Evolutionary conservation across 31 red algal genomes (phyloP).

Genomic region (Asparagopsis taxiformis): DNA sequence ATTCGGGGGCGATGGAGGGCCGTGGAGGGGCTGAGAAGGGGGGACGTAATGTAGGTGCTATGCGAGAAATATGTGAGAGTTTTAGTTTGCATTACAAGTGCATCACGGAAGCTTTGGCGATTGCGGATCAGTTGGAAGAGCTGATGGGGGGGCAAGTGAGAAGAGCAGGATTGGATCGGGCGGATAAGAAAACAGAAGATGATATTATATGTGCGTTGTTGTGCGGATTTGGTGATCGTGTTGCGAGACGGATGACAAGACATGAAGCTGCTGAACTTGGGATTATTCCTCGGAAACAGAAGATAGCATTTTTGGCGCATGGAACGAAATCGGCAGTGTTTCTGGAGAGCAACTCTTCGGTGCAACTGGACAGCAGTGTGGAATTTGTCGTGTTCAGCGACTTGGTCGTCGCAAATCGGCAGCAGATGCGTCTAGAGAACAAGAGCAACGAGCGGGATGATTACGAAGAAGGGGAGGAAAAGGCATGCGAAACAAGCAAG

Average conservation of each 20-base stretch:
- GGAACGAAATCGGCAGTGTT: conserved; percentile 10
- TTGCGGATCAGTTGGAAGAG: conserved; percentile 29
- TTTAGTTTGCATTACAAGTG: conserved; percentile 1
- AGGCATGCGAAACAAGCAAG: no score
- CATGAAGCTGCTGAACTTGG: conserved; percentile 23
- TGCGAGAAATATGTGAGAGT: not conserved
- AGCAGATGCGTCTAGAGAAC: no score
- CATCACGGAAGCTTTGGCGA: conserved; percentile 9
- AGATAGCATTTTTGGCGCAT: conserved; percentile 16
- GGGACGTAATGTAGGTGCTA: not conserved
- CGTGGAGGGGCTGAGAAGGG: conserved; percentile 6
- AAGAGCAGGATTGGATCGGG: no score
- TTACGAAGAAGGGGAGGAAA: no score
- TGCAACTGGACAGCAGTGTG: not conserved
- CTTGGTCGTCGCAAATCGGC: no score
- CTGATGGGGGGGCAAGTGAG: no score
- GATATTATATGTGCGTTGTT: conserved; percentile 11
- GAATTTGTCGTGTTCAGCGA: not conserved
- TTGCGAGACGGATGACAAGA: conserved; percentile 36
- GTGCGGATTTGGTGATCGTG: conserved; percentile 21
- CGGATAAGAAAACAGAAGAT: conserved; percentile 5
- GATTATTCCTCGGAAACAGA: conserved; percentile 18
- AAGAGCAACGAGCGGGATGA: no score
- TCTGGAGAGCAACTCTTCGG: not conserved
- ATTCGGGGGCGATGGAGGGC: not conserved